Evolutionary conservation across 176 grass and related monocot species (phyloP).

Genomic region (Avena atlantica): DNA sequence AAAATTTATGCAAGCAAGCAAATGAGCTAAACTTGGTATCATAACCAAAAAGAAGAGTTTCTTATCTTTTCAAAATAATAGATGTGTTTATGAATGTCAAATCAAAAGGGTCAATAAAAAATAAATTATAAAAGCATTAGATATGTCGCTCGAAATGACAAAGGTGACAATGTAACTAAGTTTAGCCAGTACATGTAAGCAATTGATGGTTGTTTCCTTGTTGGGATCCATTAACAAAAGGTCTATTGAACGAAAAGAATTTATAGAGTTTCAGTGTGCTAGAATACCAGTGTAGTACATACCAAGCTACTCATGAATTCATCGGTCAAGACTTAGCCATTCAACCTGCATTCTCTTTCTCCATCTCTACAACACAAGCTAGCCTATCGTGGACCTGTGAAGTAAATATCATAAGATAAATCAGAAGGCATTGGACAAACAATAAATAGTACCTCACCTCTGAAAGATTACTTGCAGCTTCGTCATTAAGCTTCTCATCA

Average conservation of each 20-base stretch:
- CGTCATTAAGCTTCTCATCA: conserved; percentile 49
- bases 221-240: background rate
- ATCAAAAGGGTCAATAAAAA: background rate
- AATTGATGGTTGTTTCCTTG: background rate
- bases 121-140: background rate
- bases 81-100: conserved; percentile 1
- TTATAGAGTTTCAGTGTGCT: background rate
- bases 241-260: background rate
- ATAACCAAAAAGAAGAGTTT: background rate
- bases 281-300: conserved; percentile 30
- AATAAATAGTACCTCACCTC: conserved; percentile 51
- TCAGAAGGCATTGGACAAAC: background rate
- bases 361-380: conserved; percentile 81
- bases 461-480: conserved; percentile 63
- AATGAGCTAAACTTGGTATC: background rate
- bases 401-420: background rate
- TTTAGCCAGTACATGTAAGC: background rate
- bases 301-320: conserved; percentile 16
- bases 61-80: conserved; percentile 8
- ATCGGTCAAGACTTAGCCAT: conserved; percentile 33
- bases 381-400: conserved; percentile 85
- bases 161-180: background rate
- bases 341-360: conserved; percentile 75
- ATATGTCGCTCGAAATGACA: background rate
- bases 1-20: background rate